Evolutionary conservation across 768 basidiomycete genomes (phyloP), one percentile per base, ranked within the genome.

Genomic region (Psilocybe cyanescens): DNA sequence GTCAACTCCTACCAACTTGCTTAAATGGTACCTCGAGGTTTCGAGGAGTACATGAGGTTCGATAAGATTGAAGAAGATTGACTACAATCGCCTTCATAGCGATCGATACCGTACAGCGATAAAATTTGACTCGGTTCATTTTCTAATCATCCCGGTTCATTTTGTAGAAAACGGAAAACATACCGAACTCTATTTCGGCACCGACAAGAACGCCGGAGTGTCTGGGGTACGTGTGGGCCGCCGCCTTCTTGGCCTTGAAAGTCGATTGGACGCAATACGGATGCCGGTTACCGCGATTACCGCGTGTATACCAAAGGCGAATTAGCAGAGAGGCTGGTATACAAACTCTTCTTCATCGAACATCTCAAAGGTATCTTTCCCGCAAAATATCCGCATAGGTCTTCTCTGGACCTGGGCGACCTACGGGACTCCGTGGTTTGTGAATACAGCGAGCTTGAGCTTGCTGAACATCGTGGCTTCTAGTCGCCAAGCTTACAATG

Each of bases 151-250:
- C 41, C 4, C 8, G 41, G 41, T 44, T 44, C 41, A 16, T 44
- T 12, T n/a, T 12, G 11, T 44, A 37, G 49, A n/a, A 49, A 35
- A 45, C 4, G n/a, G n/a, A 44, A 14, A 12, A 54, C 9, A 47
- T 12, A 46, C 37, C 29, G 30, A 35, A 44, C 45, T 48, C 7
- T 6, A 44, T 31, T 54, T 59, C 58, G 58, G 58, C 45, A 8
- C 58, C 58, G 58, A 59, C 58, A 54, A 46, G 16, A 45, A 24
- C 11, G 44, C 4, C 46, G 24, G 16, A 49, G 58, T 59, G 58
- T 59, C 58, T 19, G 58, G 58, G 58, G 58, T 53, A 59, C 53
- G 19, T 55, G 31, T 35, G 11, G 33, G 29, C 17, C 24, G 24
- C 24, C 24, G 5, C 17, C 12, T 47, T 57, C 24, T 39, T 8